Evolutionary conservation across 2,329 filamentous ascomycete species (phyloP).

Genomic region (Xenosphaeropsis pyriputrescens): DNA sequence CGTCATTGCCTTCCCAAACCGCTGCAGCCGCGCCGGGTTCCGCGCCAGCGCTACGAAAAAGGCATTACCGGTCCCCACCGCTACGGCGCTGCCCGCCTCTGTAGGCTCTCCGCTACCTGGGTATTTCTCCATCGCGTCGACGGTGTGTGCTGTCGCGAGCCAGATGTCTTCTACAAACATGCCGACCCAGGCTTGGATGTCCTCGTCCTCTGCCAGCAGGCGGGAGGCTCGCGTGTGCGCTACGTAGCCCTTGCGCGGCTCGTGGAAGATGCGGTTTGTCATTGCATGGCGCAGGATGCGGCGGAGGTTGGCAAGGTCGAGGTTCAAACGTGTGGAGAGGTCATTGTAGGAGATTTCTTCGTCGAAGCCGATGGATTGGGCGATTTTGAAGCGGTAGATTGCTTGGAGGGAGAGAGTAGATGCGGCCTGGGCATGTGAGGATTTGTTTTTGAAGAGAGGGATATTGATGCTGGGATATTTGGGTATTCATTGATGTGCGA

Average conservation of each 20-base stretch:
- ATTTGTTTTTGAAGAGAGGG: too few species aligned
- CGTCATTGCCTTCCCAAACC: slow-evolving; percentile 19
- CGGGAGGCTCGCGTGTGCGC: slow-evolving; percentile 20
- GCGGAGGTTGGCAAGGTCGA: slow-evolving; percentile 23
- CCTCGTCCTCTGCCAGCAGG: slow-evolving; percentile 22
- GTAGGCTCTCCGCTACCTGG: slow-evolving; percentile 30
- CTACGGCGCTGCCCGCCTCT: slow-evolving; percentile 31
- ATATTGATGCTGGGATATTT: background rate
- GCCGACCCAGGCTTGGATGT: slow-evolving; percentile 18
- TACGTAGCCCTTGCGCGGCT: slow-evolving; percentile 21
- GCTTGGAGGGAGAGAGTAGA: slow-evolving; percentile 13
- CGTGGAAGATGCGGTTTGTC: slow-evolving; percentile 32
- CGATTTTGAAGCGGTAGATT: slow-evolving; percentile 6
- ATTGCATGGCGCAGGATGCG: slow-evolving; percentile 37
- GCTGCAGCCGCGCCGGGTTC: slow-evolving; percentile 20
- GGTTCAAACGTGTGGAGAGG: slow-evolving; percentile 16
- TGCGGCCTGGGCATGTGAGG: background rate
- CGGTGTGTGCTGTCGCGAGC: slow-evolving; percentile 16
- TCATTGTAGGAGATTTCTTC: slow-evolving; percentile 27
- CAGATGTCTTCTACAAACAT: slow-evolving; percentile 18
- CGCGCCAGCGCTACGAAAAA: slow-evolving; percentile 23
- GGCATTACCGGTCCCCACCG: slow-evolving; percentile 31
- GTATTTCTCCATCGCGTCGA: slow-evolving; percentile 22
- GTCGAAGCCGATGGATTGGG: slow-evolving; percentile 27
- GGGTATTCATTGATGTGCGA: background rate